Percentiles rank a stretch among this genome's conserved stretches.
Evolutionary conservation across 164 flowering plant genomes (phyloP).

Genomic region (Vitis riparia): DNA sequence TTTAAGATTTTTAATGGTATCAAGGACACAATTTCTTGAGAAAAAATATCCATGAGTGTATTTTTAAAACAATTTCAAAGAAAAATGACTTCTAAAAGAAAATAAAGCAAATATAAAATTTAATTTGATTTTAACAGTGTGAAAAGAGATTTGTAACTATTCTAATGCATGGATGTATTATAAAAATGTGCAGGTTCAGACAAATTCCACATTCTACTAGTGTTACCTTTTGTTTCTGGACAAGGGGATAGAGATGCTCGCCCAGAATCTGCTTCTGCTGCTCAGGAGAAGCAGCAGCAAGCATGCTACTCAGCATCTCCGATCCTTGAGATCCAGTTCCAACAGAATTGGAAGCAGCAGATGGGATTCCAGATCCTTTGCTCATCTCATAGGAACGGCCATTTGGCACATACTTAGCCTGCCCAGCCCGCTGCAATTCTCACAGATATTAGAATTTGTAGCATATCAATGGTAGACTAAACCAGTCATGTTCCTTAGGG

Average conservation of each 20-base stretch:
- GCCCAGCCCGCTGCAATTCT: constrained; percentile 38
- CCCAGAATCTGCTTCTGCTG: constrained; percentile 82
- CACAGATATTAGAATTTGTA: background rate
- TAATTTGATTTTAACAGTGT: too few species aligned
- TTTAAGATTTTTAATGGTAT: background rate
- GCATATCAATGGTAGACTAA: too few species aligned
- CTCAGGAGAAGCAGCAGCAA: constrained; percentile 69
- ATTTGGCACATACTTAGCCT: constrained; percentile 48
- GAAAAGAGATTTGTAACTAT: too few species aligned
- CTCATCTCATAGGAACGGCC: constrained; percentile 40
- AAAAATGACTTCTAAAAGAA: too few species aligned
- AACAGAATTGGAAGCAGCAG: constrained; percentile 32
- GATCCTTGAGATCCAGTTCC: constrained; percentile 34
- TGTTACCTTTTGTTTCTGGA: constrained; percentile 63
- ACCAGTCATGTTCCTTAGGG: background rate
- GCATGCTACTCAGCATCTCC: constrained; percentile 67
- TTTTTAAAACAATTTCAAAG: too few species aligned
- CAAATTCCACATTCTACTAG: background rate
- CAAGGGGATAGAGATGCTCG: constrained; percentile 75
- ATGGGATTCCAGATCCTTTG: constrained; percentile 36
- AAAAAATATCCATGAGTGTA: too few species aligned
- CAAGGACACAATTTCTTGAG: background rate
- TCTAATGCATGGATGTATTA: too few species aligned
- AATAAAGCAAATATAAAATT: too few species aligned
- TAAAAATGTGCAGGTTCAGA: too few species aligned